Conservation (phyloP, 495 filamentous ascomycete genomes). For the Clavariopsis aquatica region DNA sequence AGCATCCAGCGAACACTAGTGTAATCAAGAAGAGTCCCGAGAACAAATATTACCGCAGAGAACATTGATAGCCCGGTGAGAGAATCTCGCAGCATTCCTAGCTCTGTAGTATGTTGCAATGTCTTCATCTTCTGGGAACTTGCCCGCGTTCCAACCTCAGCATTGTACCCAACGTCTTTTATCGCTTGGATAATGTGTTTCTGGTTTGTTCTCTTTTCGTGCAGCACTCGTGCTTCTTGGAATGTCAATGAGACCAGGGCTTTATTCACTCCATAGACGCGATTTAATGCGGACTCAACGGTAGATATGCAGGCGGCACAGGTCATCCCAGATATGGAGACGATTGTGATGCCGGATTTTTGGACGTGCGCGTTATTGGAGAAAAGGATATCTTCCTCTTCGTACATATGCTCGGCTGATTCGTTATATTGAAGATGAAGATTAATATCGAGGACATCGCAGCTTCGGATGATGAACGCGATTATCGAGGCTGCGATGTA, state of each 20-base stretch:
- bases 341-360: neutral
- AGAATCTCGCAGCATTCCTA: neutral
- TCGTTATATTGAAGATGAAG: constrained; percentile 11
- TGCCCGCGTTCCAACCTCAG: constrained; percentile 3
- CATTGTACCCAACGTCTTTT: neutral
- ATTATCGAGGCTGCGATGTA: constrained; percentile 15
- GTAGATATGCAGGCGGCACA: constrained; percentile 7
- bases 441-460: constrained; percentile 7
- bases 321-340: constrained; percentile 9
- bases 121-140: constrained; percentile 3
- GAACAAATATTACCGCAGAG: neutral
- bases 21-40: neutral
- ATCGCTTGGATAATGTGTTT: neutral
- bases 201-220: neutral
- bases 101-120: neutral
- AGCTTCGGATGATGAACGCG: constrained; percentile 11
- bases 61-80: neutral
- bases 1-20: neutral
- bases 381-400: neutral
- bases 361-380: neutral
- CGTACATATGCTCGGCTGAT: constrained; percentile 7
- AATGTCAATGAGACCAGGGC: neutral
- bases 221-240: constrained; percentile 6
- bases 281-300: constrained; percentile 1
- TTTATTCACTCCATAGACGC: neutral